Evolutionary conservation across 106 monocot species (phyloP), one percentile per base, ranked within the genome.

Genomic region (Phalaenopsis equestris): DNA sequence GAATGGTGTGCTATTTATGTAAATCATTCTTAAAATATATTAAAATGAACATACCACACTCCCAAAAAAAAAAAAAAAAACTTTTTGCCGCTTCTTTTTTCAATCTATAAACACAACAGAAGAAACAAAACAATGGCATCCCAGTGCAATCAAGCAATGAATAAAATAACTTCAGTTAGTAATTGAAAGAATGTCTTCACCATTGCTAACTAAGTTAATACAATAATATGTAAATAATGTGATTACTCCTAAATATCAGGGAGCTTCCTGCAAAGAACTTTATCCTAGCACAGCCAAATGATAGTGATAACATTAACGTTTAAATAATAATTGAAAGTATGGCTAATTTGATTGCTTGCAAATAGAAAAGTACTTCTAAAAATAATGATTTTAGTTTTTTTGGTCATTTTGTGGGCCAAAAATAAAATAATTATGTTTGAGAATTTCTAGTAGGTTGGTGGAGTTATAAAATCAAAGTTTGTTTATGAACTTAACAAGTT

Each of bases 111-210:
- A 56, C 17, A 56, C 0, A 56, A 56, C 17, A 15, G 14, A 56
- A 56, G 0, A 56, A 17, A 3, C 43, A 45, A 45, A 45, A 4
- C 61, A 23, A n/a, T 21, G 10, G 21, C 8, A 61, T 61, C 21
- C 21, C 21, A 61, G 61, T 21, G 6, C 61, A 61, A 52, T 61
- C 61, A 18, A 21, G 5, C 61, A 21, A 19, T 6, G 61, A 52
- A 52, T 61, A 61, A 9, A 19, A 61, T 21, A 18, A 61, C 5
- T 61, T 61, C 7, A 61, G 61, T 21, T 61, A 10, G 19, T 2
- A 61, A 61, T 61, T 61, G 21, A 61, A 61, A 61, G n/a, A 61
- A 61, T 18, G 61, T 61, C 61, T 61, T 61, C 61, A 61, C 61
- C 21, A 10, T 61, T 21, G 18, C 61, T 21, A 21, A n/a, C 61